Conservation (phyloP, 139 green algal genomes). For the Chlamydomonas eustigma region DNA sequence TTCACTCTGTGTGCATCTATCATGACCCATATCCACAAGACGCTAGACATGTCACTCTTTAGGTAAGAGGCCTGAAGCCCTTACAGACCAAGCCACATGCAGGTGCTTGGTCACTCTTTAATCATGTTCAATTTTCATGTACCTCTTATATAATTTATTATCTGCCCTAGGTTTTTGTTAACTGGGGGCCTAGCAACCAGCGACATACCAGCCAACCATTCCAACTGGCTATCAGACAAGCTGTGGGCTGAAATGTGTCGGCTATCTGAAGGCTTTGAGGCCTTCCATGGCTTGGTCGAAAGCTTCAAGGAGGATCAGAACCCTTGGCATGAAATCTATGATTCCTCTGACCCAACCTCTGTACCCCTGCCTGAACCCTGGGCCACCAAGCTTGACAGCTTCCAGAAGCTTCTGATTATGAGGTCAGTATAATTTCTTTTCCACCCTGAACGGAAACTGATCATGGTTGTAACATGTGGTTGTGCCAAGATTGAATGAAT, state of each 20-base stretch:
- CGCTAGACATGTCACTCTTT: conserved; percentile 50
- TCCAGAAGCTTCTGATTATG: conserved; percentile 55
- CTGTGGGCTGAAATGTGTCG: conserved; percentile 52
- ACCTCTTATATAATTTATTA: no score
- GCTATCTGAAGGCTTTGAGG: conserved; percentile 30
- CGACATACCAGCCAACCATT: conserved; percentile 42
- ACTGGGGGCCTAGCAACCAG: conserved; percentile 54
- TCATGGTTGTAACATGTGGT: no score
- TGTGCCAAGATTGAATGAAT: no score
- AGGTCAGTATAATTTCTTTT: no score
- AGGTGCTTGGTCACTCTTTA: no score
- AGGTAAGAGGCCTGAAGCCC: no score
- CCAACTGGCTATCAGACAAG: conserved; percentile 42
- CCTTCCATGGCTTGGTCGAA: conserved; percentile 27
- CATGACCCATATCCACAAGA: conserved; percentile 46
- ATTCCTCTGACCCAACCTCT: conserved; percentile 34
- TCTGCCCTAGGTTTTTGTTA: conserved; percentile 65
- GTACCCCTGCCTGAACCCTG: conserved; percentile 41
- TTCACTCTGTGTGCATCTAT: conserved; percentile 55
- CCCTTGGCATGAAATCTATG: conserved; percentile 48
- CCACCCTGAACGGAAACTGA: no score
- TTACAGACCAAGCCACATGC: no score
- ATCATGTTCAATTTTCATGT: no score
- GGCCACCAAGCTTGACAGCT: conserved; percentile 34
- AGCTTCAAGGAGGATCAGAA: conserved; percentile 28